Evolutionary conservation across 192 early-diverging fungal genomes (phyloP), one percentile per base, ranked within the genome.

Genomic region (Funneliformis geosporum): DNA sequence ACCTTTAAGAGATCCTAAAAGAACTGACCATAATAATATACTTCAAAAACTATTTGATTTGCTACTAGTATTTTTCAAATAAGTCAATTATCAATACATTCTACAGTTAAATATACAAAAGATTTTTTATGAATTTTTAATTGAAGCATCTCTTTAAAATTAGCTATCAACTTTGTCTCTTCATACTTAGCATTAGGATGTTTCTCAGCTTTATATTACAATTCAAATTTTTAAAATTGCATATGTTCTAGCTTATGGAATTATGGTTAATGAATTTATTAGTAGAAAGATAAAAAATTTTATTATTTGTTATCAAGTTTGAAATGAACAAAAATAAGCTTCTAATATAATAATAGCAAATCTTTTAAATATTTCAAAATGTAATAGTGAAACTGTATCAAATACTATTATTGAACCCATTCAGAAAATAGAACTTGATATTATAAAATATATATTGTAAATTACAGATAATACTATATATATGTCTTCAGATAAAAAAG

Each of bases 181-280:
- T 42, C 18, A 4, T 55, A 73, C 40, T 3, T 73, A 46, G 46
- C 21, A 55, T 73, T 7, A 73, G 50, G 70, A 73, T 73, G 46
- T 73, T 2, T n/a, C 70, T 38, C 8, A 47, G 50, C 2, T 70
- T 21, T 43, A 70, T 44, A 6, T 70, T 18, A 42, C 5, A 21
- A 43, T 7, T 3, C 68, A 44, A 21, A 73, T 73, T 47, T 27
- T 8, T 28, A 21, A 47, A 47, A 16, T 39, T 5, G 27, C 2
- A 55, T 10, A 55, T 47, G 18, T 23, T 9, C 25, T 11, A 50
- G 23, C 25, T 1, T 73, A 27, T 73, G n/a, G 46, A 25, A 55
- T 73, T 5, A 47, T 73, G 70, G 46, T 47, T 10, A 2, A 73
- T 27, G 70, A 73, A 55, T 47, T n/a, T 16, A 73, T 46, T 6